Percentiles rank a stretch among this genome's conserved stretches.
Evolutionary conservation across 78 protist species (phyloP).

Genomic region (Pigoraptor vietnamica): DNA sequence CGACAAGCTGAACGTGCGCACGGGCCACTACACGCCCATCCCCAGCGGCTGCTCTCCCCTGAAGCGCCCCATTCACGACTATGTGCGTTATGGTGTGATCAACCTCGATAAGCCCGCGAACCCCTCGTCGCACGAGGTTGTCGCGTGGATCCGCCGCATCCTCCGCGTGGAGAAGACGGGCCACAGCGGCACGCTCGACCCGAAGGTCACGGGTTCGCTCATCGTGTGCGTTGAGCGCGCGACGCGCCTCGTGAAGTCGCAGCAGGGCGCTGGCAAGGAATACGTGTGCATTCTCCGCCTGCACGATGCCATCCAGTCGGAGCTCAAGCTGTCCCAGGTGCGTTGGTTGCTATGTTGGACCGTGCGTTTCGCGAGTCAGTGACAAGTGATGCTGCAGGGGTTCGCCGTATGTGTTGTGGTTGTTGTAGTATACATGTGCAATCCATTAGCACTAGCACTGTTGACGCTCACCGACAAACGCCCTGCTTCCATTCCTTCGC

Average conservation of each 20-base stretch:
- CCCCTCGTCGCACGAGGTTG: conserved; percentile 99
- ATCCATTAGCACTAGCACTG: too few species aligned
- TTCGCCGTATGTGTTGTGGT: not conserved
- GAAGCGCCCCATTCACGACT: conserved; percentile 86
- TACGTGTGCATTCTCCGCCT: conserved; percentile 94
- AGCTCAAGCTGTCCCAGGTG: conserved; percentile 32
- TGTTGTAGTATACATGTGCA: not conserved
- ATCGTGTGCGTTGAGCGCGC: conserved; percentile 98
- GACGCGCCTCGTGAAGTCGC: conserved; percentile 99
- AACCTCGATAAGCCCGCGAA: conserved; percentile 99
- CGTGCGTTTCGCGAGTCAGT: not conserved
- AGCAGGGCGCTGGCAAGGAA: conserved; percentile 97
- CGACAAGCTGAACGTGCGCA: conserved; percentile 86
- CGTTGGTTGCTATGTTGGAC: not conserved
- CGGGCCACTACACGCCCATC: conserved; percentile 95
- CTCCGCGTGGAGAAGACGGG: conserved; percentile 97
- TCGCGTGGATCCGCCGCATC: conserved; percentile 94
- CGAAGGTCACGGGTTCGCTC: conserved; percentile 98
- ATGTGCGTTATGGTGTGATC: conserved; percentile 94
- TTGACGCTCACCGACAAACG: not conserved
- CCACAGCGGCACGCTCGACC: conserved; percentile 98
- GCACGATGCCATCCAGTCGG: conserved; percentile 76
- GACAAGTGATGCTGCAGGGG: too few species aligned
- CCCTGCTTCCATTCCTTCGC: not conserved
- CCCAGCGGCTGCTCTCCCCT: conserved; percentile 94